A percentile compares a stretch with the other conserved stretches of the same genome.
These are phyloP conservation scores for Sporothrix globosa DNA, from an alignment of 2,329 filamentous ascomycete species.

Conservation along the genomic window DNA sequence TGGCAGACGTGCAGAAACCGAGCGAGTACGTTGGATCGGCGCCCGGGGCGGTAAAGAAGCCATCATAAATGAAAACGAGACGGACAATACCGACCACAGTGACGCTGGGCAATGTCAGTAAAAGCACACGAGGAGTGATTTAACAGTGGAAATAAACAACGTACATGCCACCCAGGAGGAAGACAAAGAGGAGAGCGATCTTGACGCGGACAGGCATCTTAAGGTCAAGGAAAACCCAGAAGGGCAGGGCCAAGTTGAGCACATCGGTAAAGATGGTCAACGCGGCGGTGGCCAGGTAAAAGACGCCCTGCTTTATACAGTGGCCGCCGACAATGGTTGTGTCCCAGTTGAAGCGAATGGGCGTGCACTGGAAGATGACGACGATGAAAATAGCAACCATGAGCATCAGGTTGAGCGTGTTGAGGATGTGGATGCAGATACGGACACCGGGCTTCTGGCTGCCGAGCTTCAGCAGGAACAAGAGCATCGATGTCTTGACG, in stretches of 20 bases:
- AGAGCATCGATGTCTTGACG: conserved; percentile 44
- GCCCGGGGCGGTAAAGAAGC: conserved; percentile 40
- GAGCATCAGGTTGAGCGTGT: conserved; percentile 41
- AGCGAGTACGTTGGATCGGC: conserved; percentile 42
- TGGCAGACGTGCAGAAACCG: conserved; percentile 45
- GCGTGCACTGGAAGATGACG: conserved; percentile 47
- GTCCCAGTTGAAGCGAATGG: conserved; percentile 51
- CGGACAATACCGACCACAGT: conserved; percentile 45
- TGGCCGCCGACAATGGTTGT: conserved; percentile 46
- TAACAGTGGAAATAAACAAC: conserved; percentile 23
- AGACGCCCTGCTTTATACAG: conserved; percentile 43
- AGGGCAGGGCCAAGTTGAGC: conserved; percentile 49
- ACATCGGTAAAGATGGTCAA: conserved; percentile 52
- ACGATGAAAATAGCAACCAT: conserved; percentile 44
- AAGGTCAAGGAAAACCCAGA: conserved; percentile 44
- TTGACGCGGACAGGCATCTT: conserved; percentile 42
- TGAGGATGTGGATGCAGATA: conserved; percentile 40
- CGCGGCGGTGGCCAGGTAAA: conserved; percentile 44
- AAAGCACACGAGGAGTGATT: not conserved
- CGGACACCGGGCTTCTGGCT: conserved; percentile 41
- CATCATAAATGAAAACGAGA: conserved; percentile 43
- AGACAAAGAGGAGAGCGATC: conserved; percentile 42
- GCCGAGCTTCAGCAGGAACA: conserved; percentile 43
- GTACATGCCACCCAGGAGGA: conserved; percentile 43
- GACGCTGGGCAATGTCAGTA: conserved; percentile 39